phyloP scores from a whole-genome alignment of 768 basidiomycete genomes.

The Boletus pseudo-olivaceus region DNA sequence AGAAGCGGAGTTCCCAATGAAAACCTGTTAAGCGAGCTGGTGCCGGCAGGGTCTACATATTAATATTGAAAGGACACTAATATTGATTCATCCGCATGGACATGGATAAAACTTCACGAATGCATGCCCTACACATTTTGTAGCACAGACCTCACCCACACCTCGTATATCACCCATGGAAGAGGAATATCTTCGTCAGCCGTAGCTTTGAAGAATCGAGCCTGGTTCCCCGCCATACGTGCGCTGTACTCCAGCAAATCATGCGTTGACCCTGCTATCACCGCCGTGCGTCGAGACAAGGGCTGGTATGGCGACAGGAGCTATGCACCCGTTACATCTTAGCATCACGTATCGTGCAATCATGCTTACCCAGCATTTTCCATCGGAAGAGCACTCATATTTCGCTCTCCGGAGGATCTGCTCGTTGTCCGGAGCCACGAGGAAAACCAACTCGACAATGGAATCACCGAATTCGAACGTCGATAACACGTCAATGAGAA shows the following conservation, averaged over 20 bases:
- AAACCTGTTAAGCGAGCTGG: neutral
- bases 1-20: constrained; percentile 21
- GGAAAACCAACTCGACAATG: constrained; percentile 32
- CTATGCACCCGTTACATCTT: constrained; percentile 6
- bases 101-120: too few species aligned
- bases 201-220: constrained; percentile 30
- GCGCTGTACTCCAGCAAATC: constrained; percentile 27
- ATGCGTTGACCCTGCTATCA: neutral
- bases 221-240: constrained; percentile 13
- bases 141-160: constrained; percentile 35
- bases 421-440: constrained; percentile 35
- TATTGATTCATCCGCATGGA: neutral
- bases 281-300: constrained; percentile 3
- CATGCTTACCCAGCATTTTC: constrained; percentile 31
- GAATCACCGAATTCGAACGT: constrained; percentile 17
- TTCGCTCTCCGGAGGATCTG: constrained; percentile 27
- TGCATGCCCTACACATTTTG: constrained; percentile 3
- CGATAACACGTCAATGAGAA: constrained; percentile 38
- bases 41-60: neutral
- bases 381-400: constrained; percentile 32
- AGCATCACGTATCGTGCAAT: neutral
- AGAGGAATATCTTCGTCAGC: constrained; percentile 25
- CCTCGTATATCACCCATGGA: constrained; percentile 38
- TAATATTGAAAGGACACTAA: neutral
- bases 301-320: constrained; percentile 13